Evolutionary conservation across 2,329 filamentous ascomycete genomes (phyloP), one percentile per base, ranked within the genome.

Genomic region (Colletotrichum noveboracense): DNA sequence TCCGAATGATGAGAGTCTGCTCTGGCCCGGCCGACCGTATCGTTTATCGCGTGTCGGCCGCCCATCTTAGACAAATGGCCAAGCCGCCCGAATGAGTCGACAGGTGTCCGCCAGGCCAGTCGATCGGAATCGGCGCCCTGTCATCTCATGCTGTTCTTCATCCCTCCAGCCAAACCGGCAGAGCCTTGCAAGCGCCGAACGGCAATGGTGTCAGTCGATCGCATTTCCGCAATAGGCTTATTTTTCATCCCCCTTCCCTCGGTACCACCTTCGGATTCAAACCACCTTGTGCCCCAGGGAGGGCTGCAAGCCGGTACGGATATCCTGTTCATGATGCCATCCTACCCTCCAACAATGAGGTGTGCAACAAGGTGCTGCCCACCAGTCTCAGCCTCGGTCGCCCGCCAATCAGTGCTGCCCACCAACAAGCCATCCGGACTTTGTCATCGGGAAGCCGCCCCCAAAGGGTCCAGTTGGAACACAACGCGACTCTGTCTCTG

Each of bases 381-480:
- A 58, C 18, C 38, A 68, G 73, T 68, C 73, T 68, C 73, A 65
- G 73, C 73, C 70, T 68, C 52, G 64, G 58, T 16, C 13, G 32
- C 28, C 43, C 8, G 18, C 64, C 73, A 73, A 69, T 64, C 12
- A 65, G 34, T n/a, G 18, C 30, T 48, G 38, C 21, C 48, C 21
- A 14, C 16, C n/a, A 21, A 26, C 55, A 32, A 38, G 52, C 28
- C 62, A 52, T 75, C 69, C 56, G 67, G 72, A 66, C 72, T 66
- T 38, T 67, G 38, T 62, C 55, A 48, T 64, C 70, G 73, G 69
- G 30, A 32, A 36, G 16, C 36, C 18, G 52, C 28, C 34, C 72
- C 67, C 28, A 52, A 74, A 74, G 38, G 72, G 67, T 71, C 36
- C 52, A 72, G 64, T 32, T 71, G 69, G 69, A 75, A 72, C 64